Evolutionary conservation across 169 alveolate genomes (phyloP), one percentile per base, ranked within the genome.

Genomic region (Miamiensis avidus): DNA sequence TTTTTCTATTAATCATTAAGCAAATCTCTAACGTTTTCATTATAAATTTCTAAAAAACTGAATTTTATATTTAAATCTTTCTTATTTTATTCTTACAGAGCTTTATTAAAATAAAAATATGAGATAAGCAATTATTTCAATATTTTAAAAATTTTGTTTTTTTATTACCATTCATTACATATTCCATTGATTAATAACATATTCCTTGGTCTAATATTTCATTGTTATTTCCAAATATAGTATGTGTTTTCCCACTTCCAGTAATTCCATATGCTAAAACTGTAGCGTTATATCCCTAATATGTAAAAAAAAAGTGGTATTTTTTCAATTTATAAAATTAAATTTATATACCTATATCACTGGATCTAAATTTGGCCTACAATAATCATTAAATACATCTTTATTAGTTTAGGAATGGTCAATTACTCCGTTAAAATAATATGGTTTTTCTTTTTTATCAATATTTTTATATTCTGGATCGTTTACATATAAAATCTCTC

Each of bases 1-100:
- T 91, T 93, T 81, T 89, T 87, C 33, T 82, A 75, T 27, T 82
- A 83, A 49, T 95, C 93, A 76, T 89, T 88, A 49, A 95, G 89
- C 76, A 95, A 87, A 90, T 95, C 98, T 73, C 95, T 86, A 15
- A 95, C 94, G 30, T 93, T 89, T 79, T 93, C 98, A 78, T 95
- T 95, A 84, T 95, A 95, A 65, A 95, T 94, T 87, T 95, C 98
- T 6, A 93, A 88, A 86, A 89, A 93, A 82, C 93, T 86, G 28
- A 92, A 87, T 81, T 89, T 93, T 34, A 93, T 77, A 29, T 49
- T 74, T 1, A 76, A 74, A 27, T 85, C 33, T 65, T 87, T 49
- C 25, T 85, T 34, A 75, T 88, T n/a, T n/a, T n/a, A n/a, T n/a
- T n/a, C n/a, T n/a, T n/a, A n/a, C n/a, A n/a, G n/a, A n/a, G n/a